phyloP scores from a whole-genome alignment of 2,329 filamentous ascomycete genomes.

The Anthostomella pinea region DNA sequence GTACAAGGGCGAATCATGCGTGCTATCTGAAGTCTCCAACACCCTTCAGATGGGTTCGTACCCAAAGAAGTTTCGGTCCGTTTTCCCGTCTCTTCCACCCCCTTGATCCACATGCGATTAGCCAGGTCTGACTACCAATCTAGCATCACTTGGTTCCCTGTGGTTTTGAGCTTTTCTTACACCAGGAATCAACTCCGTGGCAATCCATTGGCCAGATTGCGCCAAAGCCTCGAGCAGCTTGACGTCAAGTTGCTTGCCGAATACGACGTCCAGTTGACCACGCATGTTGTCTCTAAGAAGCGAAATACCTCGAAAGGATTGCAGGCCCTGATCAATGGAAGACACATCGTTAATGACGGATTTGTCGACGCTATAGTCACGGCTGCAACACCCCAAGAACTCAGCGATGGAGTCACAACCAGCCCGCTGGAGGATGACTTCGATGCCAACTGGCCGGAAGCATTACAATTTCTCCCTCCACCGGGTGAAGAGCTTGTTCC shows the following conservation, averaged over 20 bases:
- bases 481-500: conserved; percentile 72
- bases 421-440: conserved; percentile 75
- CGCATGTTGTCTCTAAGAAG: conserved; percentile 85
- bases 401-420: conserved; percentile 46
- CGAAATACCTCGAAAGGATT: conserved; percentile 85
- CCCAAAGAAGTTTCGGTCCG: conserved; percentile 58
- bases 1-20: conserved; percentile 60
- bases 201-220: conserved; percentile 61
- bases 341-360: conserved; percentile 68
- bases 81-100: neutral
- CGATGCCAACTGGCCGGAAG: conserved; percentile 72
- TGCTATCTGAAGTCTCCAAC: conserved; percentile 57
- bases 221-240: conserved; percentile 70
- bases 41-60: conserved; percentile 71
- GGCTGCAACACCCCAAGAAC: conserved; percentile 50
- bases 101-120: neutral
- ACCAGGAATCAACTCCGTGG: conserved; percentile 67
- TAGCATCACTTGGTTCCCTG: conserved; percentile 75
- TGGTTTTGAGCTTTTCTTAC: conserved; percentile 79
- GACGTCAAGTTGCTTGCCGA: conserved; percentile 82
- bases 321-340: conserved; percentile 80
- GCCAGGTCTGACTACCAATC: conserved; percentile 5
- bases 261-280: conserved; percentile 69
- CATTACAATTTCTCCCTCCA: conserved; percentile 68
- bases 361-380: conserved; percentile 72